Percentiles rank a stretch among this genome's conserved stretches.
These are phyloP conservation scores for Coemansia sp. DNA, from an alignment of 192 early-diverging fungal genomes.

Conservation along the genomic window DNA sequence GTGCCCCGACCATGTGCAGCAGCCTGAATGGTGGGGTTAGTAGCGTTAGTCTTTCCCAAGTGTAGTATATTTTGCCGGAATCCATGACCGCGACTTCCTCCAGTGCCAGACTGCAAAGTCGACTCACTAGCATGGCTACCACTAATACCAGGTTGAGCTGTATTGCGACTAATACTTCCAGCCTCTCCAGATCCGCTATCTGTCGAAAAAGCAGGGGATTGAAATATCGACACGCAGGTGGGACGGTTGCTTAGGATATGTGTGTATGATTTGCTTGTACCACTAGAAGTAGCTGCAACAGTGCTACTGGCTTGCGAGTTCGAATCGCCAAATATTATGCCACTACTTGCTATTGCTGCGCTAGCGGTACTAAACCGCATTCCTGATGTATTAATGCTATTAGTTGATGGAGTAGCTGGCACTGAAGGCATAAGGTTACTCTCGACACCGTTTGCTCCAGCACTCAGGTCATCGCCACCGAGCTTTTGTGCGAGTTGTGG, in stretches of 20 bases:
- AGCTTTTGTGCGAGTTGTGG: slow-evolving; percentile 32
- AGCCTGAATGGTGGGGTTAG: slow-evolving; percentile 6
- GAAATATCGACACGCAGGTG: slow-evolving; percentile 30
- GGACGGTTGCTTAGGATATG: slow-evolving; percentile 31
- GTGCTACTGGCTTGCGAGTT: background rate
- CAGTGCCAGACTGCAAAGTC: slow-evolving; percentile 8
- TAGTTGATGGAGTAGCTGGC: slow-evolving; percentile 1
- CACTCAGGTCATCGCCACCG: slow-evolving; percentile 37
- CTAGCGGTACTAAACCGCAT: slow-evolving; percentile 29
- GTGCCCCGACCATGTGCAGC: slow-evolving; percentile 61
- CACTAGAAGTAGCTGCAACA: background rate
- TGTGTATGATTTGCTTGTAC: background rate
- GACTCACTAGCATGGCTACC: slow-evolving; percentile 11
- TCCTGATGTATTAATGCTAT: background rate
- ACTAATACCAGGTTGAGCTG: background rate
- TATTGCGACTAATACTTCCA: background rate
- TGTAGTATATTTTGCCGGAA: slow-evolving; percentile 25
- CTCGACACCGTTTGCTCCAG: slow-evolving; percentile 18
- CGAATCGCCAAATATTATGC: slow-evolving; percentile 30
- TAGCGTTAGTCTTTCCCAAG: background rate
- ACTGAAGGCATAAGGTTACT: background rate
- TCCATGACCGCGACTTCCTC: slow-evolving; percentile 10
- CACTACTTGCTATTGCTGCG: slow-evolving; percentile 28
- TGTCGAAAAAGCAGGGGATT: background rate
- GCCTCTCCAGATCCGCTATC: background rate